Evolutionary conservation across 306 rosid genomes (phyloP).

Genomic region (Vachellia collinsii): DNA sequence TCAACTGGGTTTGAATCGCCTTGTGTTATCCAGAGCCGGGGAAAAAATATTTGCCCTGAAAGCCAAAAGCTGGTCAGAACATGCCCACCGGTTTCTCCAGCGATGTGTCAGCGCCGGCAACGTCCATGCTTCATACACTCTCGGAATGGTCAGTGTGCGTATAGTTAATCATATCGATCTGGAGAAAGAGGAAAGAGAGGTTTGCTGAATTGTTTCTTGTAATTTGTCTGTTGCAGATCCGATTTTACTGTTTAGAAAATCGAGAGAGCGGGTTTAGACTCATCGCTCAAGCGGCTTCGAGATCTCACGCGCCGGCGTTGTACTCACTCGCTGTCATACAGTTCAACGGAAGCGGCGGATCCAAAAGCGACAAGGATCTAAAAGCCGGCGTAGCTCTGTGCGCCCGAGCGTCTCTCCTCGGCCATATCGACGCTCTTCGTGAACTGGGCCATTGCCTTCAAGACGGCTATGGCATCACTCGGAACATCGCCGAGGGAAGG

Average conservation of each 20-base stretch:
- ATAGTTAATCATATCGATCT: not conserved
- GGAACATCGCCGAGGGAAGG: slow-evolving; percentile 64
- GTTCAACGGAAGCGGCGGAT: slow-evolving; percentile 91
- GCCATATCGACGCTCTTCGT: slow-evolving; percentile 83
- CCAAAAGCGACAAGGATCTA: slow-evolving; percentile 64
- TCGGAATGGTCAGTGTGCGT: slow-evolving; percentile 79
- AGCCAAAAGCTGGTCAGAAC: slow-evolving; percentile 68
- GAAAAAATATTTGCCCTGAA: slow-evolving; percentile 51
- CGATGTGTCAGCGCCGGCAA: slow-evolving; percentile 73
- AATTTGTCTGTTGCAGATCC: slow-evolving; percentile 53
- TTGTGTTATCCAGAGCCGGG: slow-evolving; percentile 66
- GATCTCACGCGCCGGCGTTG: slow-evolving; percentile 67
- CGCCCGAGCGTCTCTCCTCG: slow-evolving; percentile 69
- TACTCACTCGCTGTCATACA: slow-evolving; percentile 89
- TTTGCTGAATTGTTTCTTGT: not conserved
- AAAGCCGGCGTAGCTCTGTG: slow-evolving; percentile 79
- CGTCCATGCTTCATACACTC: slow-evolving; percentile 77
- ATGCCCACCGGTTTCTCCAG: slow-evolving; percentile 63
- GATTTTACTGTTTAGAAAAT: slow-evolving; percentile 78
- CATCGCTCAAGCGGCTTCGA: slow-evolving; percentile 82
- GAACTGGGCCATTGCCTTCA: slow-evolving; percentile 91
- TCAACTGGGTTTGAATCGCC: slow-evolving; percentile 57
- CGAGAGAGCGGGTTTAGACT: slow-evolving; percentile 66
- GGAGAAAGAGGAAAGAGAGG: not conserved
- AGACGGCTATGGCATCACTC: slow-evolving; percentile 82